Conservation (phyloP, 306 rosid genomes). For the Lupinus albus region DNA sequence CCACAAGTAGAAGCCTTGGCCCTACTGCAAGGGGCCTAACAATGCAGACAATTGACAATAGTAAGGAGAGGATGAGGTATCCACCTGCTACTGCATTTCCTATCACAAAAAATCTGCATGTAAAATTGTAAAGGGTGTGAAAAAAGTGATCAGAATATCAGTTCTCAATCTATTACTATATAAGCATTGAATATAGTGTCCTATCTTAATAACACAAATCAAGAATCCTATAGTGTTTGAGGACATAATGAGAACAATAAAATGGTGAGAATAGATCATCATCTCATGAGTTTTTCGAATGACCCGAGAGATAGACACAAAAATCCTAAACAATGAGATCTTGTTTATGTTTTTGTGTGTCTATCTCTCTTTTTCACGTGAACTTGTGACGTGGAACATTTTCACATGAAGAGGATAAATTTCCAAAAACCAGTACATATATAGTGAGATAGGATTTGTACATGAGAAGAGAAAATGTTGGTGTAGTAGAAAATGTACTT, state of each 20-base stretch:
- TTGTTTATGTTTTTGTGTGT: not conserved
- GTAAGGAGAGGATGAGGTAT: slow-evolving; percentile 50
- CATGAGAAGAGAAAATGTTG: slow-evolving; percentile 3
- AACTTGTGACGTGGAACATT: too few relatives aligned
- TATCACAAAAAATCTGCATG: slow-evolving; percentile 58
- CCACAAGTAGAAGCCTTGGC: slow-evolving; percentile 55
- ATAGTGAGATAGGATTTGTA: slow-evolving; percentile 10
- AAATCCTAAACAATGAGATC: too few relatives aligned
- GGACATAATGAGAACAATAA: slow-evolving; percentile 13
- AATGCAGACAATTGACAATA: slow-evolving; percentile 63
- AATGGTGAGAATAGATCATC: not conserved
- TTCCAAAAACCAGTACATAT: not conserved
- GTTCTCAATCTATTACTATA: not conserved
- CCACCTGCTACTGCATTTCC: slow-evolving; percentile 54
- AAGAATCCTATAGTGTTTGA: not conserved
- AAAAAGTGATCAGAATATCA: too few relatives aligned
- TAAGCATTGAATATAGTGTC: not conserved
- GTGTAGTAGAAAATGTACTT: slow-evolving; percentile 18
- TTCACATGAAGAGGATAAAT: too few relatives aligned
- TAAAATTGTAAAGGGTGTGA: not conserved
- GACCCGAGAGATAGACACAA: not conserved
- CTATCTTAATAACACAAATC: slow-evolving; percentile 6
- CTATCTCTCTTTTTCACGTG: not conserved
- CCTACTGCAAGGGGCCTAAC: slow-evolving; percentile 55
- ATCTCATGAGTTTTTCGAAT: not conserved